Base-by-base conservation (phyloP, 1,284 basidiomycete species). In the Entoloma clypeatum region DNA sequence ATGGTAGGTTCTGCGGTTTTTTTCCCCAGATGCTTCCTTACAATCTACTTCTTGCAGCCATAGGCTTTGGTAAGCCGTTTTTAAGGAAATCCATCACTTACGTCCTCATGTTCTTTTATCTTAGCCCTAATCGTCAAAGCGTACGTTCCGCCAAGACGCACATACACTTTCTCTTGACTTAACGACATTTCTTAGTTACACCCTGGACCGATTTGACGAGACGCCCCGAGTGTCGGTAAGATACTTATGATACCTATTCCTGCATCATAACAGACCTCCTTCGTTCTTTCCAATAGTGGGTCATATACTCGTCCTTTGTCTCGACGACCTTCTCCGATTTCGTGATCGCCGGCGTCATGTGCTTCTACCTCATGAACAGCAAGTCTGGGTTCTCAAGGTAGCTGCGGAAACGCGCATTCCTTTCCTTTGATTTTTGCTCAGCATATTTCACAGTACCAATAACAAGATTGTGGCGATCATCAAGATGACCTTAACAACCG, bases 301-400 rank as follows among this genome's bases (percentile, higher is more conserved):
- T 50, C 4, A 43, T 62, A 10, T 56, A 54, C 26, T 40, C 55
- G 1, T 53, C 55, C 3, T 62, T 61, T 38, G 46, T 49, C 5
- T 51, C 49, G 27, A 41, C 58, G 2, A 60, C 60, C 1, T 36
- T 23, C 7, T 54, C 58, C 27, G 60, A 62, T 27, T 21, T 62
- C 18, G 50, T 58, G 4, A 56, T 62, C 35, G 56, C 59, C 1
- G 43, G 31, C 4, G 47, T 51, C 19, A 54, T 63, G 31, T 62
- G 57, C 25, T 60, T 50, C 37, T 63, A 60, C 36, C 51, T 63
- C 1, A 43, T 54, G 10, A 43, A 44, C 17, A 56, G 53, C 22
- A 50, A 52, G 44, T 51, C 58, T 17, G 48, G 47, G 13, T 58
- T 60, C 35, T 35, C 53, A 14, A 44, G 26, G 58, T 57, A 18